These are phyloP conservation scores for Symbiodinium natans DNA, from an alignment of 73 alveolate genomes.

Conservation along the genomic window DNA sequence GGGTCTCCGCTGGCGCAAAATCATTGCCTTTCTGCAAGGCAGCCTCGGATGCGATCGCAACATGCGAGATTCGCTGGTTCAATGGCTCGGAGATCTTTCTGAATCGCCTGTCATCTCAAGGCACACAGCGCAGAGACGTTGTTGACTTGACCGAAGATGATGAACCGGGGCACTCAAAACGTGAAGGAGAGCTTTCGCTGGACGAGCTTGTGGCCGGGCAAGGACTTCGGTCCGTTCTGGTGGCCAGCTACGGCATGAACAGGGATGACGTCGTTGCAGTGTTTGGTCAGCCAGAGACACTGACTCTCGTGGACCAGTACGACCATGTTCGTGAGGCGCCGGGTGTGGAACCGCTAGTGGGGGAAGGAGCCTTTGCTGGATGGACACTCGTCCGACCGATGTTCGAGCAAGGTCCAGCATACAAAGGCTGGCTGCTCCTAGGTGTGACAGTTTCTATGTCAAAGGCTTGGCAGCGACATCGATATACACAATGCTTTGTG, in stretches of 20 bases:
- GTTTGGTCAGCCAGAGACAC: neutral
- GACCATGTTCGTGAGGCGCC: neutral
- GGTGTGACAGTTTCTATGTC: too few species aligned
- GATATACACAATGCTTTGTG: neutral
- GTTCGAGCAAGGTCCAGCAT: constrained; percentile 5
- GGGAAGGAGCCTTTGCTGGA: neutral
- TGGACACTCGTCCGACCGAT: neutral
- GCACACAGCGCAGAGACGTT: neutral
- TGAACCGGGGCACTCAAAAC: neutral
- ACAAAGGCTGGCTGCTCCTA: neutral
- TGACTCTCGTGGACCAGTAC: constrained; percentile 1
- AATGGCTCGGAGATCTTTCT: neutral
- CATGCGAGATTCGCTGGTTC: neutral
- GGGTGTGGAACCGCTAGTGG: neutral
- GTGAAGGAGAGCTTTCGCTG: neutral
- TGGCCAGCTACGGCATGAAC: constrained; percentile 12
- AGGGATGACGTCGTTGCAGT: neutral
- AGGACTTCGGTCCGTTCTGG: neutral
- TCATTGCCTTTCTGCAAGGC: neutral
- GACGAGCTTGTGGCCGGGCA: neutral
- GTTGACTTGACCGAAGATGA: neutral
- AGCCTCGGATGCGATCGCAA: neutral
- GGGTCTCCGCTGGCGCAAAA: too few species aligned
- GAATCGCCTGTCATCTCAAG: neutral
- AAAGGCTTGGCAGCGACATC: too few species aligned